These are phyloP conservation scores for Colletotrichum tabaci DNA, from an alignment of 2,329 filamentous ascomycete genomes.

Conservation along the genomic window DNA sequence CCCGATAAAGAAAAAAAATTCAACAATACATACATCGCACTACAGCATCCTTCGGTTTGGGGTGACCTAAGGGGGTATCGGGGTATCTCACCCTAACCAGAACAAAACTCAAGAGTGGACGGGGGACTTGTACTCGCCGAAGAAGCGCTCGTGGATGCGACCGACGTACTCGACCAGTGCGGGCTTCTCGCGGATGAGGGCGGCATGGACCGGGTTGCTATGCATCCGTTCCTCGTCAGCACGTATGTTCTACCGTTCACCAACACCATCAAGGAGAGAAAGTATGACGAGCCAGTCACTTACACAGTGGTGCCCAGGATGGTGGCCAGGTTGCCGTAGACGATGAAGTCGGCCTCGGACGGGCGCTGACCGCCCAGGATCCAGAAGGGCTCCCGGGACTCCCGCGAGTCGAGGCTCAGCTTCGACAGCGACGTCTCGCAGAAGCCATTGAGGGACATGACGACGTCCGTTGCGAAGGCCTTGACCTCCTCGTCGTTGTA, in stretches of 20 bases:
- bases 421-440: constrained; percentile 39
- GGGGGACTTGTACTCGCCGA: constrained; percentile 39
- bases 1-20: neutral
- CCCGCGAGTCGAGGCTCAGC: constrained; percentile 23
- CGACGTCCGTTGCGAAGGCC: constrained; percentile 41
- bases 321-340: constrained; percentile 39
- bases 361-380: constrained; percentile 45
- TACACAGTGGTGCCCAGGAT: constrained; percentile 40
- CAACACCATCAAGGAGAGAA: neutral
- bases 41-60: constrained; percentile 1
- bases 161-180: constrained; percentile 40
- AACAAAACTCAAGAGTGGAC: constrained; percentile 31
- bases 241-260: neutral
- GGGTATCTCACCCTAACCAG: constrained; percentile 35
- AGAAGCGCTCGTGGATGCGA: constrained; percentile 41
- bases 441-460: constrained; percentile 43
- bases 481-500: constrained; percentile 43
- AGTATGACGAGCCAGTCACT: neutral
- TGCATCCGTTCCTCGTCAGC: neutral
- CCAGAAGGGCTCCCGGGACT: constrained; percentile 44
- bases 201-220: constrained; percentile 40
- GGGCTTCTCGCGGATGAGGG: constrained; percentile 40
- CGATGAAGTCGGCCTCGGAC: constrained; percentile 45
- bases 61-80: constrained; percentile 28
- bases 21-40: neutral